Conservation (phyloP, 2,329 filamentous ascomycete genomes). For the Botrytis pseudocinerea region DNA sequence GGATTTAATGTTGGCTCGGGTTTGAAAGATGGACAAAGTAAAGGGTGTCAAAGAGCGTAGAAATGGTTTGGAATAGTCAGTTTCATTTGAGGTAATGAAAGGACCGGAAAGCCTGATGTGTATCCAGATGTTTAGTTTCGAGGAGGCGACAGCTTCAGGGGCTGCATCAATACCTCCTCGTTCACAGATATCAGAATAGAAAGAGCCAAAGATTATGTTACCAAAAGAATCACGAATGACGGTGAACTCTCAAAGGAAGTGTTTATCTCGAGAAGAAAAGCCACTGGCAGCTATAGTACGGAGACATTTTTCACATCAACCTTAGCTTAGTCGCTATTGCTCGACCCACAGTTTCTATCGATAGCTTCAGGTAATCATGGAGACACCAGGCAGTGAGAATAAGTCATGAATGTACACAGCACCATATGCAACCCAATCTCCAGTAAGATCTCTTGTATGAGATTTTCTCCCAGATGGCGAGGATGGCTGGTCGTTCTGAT, state of each 20-base stretch:
- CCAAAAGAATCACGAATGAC: neutral
- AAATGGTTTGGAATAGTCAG: neutral
- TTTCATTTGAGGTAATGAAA: neutral
- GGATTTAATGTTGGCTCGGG: neutral
- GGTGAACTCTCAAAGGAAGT: no score
- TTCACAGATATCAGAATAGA: neutral
- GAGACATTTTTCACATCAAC: neutral
- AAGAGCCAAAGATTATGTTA: neutral
- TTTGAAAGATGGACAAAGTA: neutral
- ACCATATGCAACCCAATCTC: neutral
- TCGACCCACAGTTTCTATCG: neutral
- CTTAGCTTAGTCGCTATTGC: neutral
- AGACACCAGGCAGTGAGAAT: neutral
- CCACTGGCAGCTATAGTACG: neutral
- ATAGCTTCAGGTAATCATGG: conserved; percentile 3
- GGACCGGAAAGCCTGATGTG: neutral
- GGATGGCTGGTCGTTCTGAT: neutral
- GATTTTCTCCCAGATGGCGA: neutral
- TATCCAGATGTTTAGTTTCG: neutral
- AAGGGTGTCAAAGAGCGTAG: no score
- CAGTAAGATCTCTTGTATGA: neutral
- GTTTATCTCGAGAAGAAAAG: neutral
- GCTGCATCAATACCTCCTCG: neutral
- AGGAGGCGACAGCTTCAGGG: neutral
- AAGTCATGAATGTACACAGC: neutral